A percentile compares a stretch with the other conserved stretches of the same genome.
Evolutionary conservation across 192 early-diverging fungal species (phyloP).

Genomic region (Coemansia sp.): DNA sequence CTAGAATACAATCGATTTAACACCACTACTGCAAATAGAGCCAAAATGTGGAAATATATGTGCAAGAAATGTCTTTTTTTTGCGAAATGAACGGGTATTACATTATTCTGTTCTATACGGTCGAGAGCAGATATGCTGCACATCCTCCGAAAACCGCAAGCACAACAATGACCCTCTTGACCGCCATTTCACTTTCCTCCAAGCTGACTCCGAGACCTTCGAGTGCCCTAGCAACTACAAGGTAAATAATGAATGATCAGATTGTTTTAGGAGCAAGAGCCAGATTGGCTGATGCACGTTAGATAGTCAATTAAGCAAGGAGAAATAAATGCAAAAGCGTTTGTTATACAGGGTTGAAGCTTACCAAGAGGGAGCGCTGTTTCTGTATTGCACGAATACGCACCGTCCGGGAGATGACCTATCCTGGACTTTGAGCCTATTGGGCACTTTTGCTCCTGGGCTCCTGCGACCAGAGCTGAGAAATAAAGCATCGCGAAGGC

Average conservation of each 20-base stretch:
- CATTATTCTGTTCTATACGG: slow-evolving; percentile 8
- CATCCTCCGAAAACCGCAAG: slow-evolving; percentile 17
- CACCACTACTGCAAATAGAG: not conserved
- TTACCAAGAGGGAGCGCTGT: not conserved
- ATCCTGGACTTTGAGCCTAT: not conserved
- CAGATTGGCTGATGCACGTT: not conserved
- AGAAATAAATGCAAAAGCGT: not conserved
- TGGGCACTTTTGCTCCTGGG: not conserved
- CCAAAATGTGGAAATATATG: not conserved
- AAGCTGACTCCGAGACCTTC: slow-evolving; percentile 24
- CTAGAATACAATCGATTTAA: not conserved
- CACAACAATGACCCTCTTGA: slow-evolving; percentile 14
- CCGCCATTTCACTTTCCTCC: slow-evolving; percentile 23
- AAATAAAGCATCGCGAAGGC: not conserved
- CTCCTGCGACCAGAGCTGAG: not conserved
- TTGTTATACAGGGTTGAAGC: too few relatives aligned
- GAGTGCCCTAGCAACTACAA: slow-evolving; percentile 19
- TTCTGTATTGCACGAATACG: not conserved
- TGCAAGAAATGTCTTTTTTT: not conserved
- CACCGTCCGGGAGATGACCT: not conserved
- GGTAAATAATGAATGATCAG: not conserved
- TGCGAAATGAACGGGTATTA: too few relatives aligned
- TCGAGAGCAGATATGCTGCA: slow-evolving; percentile 36
- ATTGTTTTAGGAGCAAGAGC: not conserved
- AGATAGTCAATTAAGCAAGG: too few relatives aligned